Evolutionary conservation across 768 basidiomycete species (phyloP), one percentile per base, ranked within the genome.

Genomic region (Hypsizygus marmoreus): DNA sequence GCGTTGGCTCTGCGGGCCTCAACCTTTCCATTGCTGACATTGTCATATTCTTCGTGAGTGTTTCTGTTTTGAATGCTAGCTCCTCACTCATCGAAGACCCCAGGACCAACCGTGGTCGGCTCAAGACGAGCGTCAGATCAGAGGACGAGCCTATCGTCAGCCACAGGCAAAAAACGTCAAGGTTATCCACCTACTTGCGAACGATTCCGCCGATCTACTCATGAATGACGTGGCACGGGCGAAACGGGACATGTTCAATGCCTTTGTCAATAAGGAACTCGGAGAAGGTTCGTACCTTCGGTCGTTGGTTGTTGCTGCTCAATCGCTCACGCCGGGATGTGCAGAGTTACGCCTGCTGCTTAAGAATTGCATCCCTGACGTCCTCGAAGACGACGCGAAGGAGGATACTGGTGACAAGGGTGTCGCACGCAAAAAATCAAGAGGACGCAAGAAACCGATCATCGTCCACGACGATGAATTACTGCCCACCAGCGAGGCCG

Each of bases 11-110:
- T 1, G 55, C 52, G 0, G 57, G 61, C 9, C 55, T 63, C 0
- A 65, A 63, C 30, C 42, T 63, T 0, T 37, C 61, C 2, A 45
- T 58, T 2, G 53, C 61, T 0, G 36, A 40, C 19, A 29, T 44
- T 10, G 47, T 64, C 1, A 55, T 64, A 5, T 52, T 64, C 19
- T 53, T 64, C 11, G 59, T 64, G 28, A 52, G 59, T 47, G 9
- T n/a, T 29, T 31, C 35, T 22, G 12, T 26, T 11, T 37, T 37
- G 20, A 8, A 19, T 14, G 8, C 3, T 11, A 30, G 23, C 2
- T 34, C 13, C 12, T 28, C 10, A 26, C 19, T 39, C 6, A 39
- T 9, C 19, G 13, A 5, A 40, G 1, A 23, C 14, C 3, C 11
- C n/a, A 55, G 57, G 52, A 58, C 16, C 52, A 56, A 23, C 45